These are phyloP conservation scores for Limnanthes douglasii DNA, from an alignment of 345 rosid species.

Conservation along the genomic window DNA sequence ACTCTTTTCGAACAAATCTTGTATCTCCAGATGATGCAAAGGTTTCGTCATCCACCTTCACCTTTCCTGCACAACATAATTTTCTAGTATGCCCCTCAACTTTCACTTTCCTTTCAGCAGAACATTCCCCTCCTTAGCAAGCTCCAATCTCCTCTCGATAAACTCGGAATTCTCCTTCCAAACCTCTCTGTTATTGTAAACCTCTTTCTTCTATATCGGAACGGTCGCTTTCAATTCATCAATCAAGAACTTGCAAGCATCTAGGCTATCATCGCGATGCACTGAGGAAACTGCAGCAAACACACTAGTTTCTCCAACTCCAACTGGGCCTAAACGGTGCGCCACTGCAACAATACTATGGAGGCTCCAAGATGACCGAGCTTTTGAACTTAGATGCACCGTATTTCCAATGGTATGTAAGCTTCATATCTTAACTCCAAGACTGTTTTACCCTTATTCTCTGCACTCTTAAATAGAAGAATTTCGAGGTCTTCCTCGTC, in stretches of 20 bases:
- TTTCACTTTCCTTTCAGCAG: conserved; percentile 15
- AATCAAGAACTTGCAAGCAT: conserved; percentile 71
- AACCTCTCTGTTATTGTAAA: conserved; percentile 69
- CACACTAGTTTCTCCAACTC: conserved; percentile 79
- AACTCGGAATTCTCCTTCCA: conserved; percentile 97
- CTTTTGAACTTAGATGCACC: conserved; percentile 43
- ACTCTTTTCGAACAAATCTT: too few species aligned
- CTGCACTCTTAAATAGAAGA: too few species aligned
- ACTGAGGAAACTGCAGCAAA: conserved; percentile 71
- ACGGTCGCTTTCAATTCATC: conserved; percentile 81
- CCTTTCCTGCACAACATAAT: conserved; percentile 47
- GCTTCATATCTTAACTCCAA: conserved; percentile 86
- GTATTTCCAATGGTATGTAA: conserved; percentile 70
- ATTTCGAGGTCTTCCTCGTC: too few species aligned
- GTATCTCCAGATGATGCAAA: too few species aligned
- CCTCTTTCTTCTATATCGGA: conserved; percentile 94
- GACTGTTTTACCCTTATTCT: conserved; percentile 61
- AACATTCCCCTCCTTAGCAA: conserved; percentile 20
- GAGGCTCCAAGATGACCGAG: conserved; percentile 62
- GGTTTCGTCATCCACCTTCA: conserved; percentile 26
- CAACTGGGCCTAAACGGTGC: conserved; percentile 72
- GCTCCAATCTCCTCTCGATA: conserved; percentile 38
- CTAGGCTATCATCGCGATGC: conserved; percentile 73
- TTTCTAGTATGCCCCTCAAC: conserved; percentile 13
- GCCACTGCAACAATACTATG: conserved; percentile 55